phyloP scores from a whole-genome alignment of 768 basidiomycete species.

The Tubosaeta sp. region DNA sequence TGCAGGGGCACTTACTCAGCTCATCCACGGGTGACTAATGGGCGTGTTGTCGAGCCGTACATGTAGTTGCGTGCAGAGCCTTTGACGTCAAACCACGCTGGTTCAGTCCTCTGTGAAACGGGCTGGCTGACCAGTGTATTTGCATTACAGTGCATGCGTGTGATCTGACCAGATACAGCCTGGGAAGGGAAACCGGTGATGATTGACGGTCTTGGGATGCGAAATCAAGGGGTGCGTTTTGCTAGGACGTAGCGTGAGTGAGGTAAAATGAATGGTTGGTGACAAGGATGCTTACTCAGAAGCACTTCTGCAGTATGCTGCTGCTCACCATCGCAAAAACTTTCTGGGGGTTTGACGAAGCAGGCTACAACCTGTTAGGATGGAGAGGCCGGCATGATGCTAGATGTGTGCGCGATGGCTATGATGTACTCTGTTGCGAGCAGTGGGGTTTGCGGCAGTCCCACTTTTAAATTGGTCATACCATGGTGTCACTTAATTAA shows the following conservation, averaged over 20 bases:
- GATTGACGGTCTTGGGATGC: slow-evolving; percentile 29
- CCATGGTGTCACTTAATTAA: too few species aligned
- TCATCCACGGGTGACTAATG: slow-evolving; percentile 55
- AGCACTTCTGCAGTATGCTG: slow-evolving; percentile 9
- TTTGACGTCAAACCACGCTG: slow-evolving; percentile 23
- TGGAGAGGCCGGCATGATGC: too few species aligned
- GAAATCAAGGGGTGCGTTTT: slow-evolving; percentile 53
- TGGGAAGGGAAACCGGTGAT: slow-evolving; percentile 21
- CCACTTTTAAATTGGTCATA: too few species aligned
- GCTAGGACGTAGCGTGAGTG: slow-evolving; percentile 27
- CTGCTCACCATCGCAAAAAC: slow-evolving; percentile 8
- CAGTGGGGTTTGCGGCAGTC: slow-evolving; percentile 28
- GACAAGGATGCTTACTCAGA: slow-evolving; percentile 22
- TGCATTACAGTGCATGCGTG: slow-evolving; percentile 18
- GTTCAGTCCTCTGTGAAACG: slow-evolving; percentile 25
- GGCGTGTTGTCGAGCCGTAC: slow-evolving; percentile 24
- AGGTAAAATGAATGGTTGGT: not conserved
- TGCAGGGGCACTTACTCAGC: slow-evolving; percentile 73
- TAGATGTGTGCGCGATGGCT: slow-evolving; percentile 14
- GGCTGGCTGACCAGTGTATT: slow-evolving; percentile 24
- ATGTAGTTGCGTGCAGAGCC: slow-evolving; percentile 27
- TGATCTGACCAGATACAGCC: slow-evolving; percentile 22
- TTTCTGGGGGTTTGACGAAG: slow-evolving; percentile 13
- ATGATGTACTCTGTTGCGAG: slow-evolving; percentile 34
- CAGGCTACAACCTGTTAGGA: slow-evolving; percentile 11